Percentiles rank a stretch among this genome's conserved stretches.
These are phyloP conservation scores for Truncatella angustata DNA, from an alignment of 2,329 filamentous ascomycete genomes.

Conservation along the genomic window DNA sequence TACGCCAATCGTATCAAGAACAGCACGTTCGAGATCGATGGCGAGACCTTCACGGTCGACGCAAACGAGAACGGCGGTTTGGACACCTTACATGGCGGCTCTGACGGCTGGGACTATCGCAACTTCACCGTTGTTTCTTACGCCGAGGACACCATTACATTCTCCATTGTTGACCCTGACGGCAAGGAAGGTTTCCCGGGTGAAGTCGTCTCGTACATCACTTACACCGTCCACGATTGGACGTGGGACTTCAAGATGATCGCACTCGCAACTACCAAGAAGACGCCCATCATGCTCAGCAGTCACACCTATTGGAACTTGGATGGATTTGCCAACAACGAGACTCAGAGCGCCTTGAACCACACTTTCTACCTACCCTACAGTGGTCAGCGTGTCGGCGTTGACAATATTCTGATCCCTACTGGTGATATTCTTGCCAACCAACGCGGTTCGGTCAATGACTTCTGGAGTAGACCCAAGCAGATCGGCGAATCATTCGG, in stretches of 20 bases:
- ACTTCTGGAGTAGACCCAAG: conserved; percentile 82
- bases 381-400: conserved; percentile 65
- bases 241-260: conserved; percentile 74
- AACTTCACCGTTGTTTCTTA: conserved; percentile 76
- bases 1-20: conserved; percentile 84
- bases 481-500: conserved; percentile 70
- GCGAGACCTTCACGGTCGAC: conserved; percentile 53
- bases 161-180: conserved; percentile 70
- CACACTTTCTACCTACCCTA: conserved; percentile 74
- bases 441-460: conserved; percentile 65
- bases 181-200: conserved; percentile 77
- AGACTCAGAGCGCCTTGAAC: conserved; percentile 64
- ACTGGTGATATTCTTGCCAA: conserved; percentile 75
- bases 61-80: conserved; percentile 64
- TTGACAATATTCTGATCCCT: conserved; percentile 71
- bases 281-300: conserved; percentile 80
- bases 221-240: conserved; percentile 65
- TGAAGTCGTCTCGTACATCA: conserved; percentile 71
- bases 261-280: conserved; percentile 68
- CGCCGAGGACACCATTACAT: conserved; percentile 67
- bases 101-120: conserved; percentile 72
- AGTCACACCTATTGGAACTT: conserved; percentile 79
- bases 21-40: conserved; percentile 68
- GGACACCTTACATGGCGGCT: conserved; percentile 68
- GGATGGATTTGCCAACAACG: conserved; percentile 73